Evolutionary conservation across 2,329 filamentous ascomycete genomes (phyloP).

Genomic region (Penicillium sp.): DNA sequence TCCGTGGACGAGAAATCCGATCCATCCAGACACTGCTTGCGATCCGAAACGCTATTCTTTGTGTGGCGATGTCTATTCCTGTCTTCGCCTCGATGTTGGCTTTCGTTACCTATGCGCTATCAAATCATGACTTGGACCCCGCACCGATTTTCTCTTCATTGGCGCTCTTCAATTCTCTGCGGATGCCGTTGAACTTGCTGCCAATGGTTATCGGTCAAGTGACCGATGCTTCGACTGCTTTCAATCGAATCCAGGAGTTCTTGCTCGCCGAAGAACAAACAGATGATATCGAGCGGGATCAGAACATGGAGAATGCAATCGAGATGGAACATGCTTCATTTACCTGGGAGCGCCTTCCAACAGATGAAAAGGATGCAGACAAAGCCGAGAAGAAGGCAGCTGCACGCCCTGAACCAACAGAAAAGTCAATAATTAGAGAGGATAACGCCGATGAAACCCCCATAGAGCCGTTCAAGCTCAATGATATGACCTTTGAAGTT

Average conservation of each 20-base stretch:
- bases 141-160: conserved; percentile 88
- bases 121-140: conserved; percentile 66
- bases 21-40: conserved; percentile 81
- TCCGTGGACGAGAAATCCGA: conserved; percentile 72
- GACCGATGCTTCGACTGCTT: conserved; percentile 81
- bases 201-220: conserved; percentile 85
- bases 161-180: conserved; percentile 86
- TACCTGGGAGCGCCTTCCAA: conserved; percentile 57
- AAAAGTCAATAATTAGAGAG: conserved; percentile 8
- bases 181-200: conserved; percentile 84
- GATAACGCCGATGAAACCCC: conserved; percentile 19
- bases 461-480: conserved; percentile 42
- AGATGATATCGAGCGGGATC: conserved; percentile 64
- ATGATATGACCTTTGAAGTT: conserved; percentile 36
- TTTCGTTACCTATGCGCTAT: conserved; percentile 75
- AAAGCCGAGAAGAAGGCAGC: conserved; percentile 48
- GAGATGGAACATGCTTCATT: conserved; percentile 68
- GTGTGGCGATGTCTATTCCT: conserved; percentile 77
- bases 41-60: conserved; percentile 81
- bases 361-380: conserved; percentile 13
- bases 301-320: conserved; percentile 56
- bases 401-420: conserved; percentile 2
- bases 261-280: conserved; percentile 79
- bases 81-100: conserved; percentile 94
- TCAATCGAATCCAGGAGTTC: conserved; percentile 85